A percentile compares a stretch with the other conserved stretches of the same genome.
Conservation (phyloP, 768 basidiomycete species). For the Hysterangium stoloniferum region DNA sequence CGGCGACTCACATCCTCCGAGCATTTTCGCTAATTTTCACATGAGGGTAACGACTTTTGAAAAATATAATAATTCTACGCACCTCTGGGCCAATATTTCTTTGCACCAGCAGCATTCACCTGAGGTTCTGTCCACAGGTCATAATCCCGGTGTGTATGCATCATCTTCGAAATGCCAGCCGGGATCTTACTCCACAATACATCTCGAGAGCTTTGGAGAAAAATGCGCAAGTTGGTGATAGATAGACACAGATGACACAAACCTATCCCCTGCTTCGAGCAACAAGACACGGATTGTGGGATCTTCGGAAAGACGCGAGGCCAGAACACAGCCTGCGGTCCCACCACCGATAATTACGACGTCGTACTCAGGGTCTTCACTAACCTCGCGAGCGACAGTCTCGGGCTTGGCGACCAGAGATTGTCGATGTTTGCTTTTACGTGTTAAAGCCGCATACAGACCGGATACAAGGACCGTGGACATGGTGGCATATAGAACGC, state of each 20-base stretch:
- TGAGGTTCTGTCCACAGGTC: conserved; percentile 52
- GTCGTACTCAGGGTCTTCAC: conserved; percentile 25
- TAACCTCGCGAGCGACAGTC: not conserved
- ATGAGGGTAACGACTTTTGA: not conserved
- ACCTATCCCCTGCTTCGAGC: conserved; percentile 59
- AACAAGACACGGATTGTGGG: conserved; percentile 45
- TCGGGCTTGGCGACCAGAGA: conserved; percentile 1
- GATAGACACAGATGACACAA: not conserved
- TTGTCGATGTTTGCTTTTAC: not conserved
- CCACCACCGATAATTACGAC: conserved; percentile 36
- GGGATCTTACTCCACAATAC: conserved; percentile 37
- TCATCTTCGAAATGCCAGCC: conserved; percentile 32
- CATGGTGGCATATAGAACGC: no score
- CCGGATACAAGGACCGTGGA: not conserved
- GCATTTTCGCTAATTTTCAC: conserved; percentile 42
- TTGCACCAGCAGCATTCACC: conserved; percentile 35
- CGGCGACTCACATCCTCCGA: conserved; percentile 58
- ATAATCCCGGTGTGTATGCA: conserved; percentile 40
- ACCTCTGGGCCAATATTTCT: conserved; percentile 64
- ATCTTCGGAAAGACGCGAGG: conserved; percentile 50
- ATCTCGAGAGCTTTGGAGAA: conserved; percentile 33
- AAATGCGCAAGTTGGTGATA: not conserved
- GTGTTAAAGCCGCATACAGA: not conserved
- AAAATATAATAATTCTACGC: not conserved
- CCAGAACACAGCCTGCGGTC: conserved; percentile 55